These are phyloP conservation scores for Phaseolus lunatus DNA, from an alignment of 306 rosid genomes.

Conservation along the genomic window DNA sequence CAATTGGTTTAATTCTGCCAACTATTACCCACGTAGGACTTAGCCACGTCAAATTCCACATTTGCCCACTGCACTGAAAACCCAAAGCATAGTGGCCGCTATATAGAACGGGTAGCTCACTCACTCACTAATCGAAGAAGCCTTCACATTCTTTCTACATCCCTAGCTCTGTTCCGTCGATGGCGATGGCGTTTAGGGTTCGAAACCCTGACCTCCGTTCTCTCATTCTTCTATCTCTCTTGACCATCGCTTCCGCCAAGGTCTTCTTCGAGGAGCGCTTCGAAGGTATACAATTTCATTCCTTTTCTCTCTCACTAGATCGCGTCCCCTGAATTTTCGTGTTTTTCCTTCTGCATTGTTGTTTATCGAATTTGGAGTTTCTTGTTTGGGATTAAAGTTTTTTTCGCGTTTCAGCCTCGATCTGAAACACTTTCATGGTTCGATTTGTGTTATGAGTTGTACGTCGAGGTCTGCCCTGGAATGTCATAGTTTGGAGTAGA, in stretches of 20 bases:
- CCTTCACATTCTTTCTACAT: conserved; percentile 35
- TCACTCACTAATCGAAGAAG: conserved; percentile 40
- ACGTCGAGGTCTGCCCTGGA: not conserved
- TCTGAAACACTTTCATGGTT: conserved; percentile 41
- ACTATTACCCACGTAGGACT: conserved; percentile 29
- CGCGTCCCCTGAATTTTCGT: not conserved
- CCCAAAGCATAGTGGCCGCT: conserved; percentile 14
- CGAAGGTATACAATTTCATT: conserved; percentile 58
- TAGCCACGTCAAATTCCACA: conserved; percentile 30
- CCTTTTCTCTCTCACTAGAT: conserved; percentile 30
- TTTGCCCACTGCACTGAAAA: conserved; percentile 42
- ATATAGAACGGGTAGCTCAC: conserved; percentile 32
- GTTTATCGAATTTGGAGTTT: not conserved
- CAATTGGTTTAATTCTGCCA: not conserved
- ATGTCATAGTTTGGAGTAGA: conserved; percentile 51
- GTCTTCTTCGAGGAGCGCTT: conserved; percentile 96
- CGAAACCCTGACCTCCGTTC: conserved; percentile 69
- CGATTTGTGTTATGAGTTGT: conserved; percentile 10
- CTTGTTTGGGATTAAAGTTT: conserved; percentile 44
- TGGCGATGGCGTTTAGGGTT: conserved; percentile 80
- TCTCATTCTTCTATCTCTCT: conserved; percentile 63
- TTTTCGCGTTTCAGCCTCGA: conserved; percentile 46
- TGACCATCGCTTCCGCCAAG: conserved; percentile 77
- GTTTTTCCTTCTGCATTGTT: conserved; percentile 37
- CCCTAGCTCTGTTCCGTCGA: conserved; percentile 23